Evolutionary conservation across 306 rosid genomes (phyloP), one percentile per base, ranked within the genome.

Genomic region (Corylus americana): DNA sequence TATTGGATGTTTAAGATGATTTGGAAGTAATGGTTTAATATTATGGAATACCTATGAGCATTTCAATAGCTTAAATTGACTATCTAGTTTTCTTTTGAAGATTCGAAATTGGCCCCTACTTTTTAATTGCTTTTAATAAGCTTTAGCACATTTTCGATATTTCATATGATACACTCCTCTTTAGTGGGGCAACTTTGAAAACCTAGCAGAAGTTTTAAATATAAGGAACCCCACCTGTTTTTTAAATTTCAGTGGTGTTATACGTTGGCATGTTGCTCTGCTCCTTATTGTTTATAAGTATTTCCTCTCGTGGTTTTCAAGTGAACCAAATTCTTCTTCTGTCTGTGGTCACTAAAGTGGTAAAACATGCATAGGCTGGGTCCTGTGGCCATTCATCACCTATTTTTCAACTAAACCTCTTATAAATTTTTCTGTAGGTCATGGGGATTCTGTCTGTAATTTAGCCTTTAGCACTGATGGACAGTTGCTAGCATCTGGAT

Each of bases 381-480:
- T 35, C 13, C 68, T 62, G 6, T 74, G 48, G n/a, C 55, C 25
- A 35, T 20, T 74, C 83, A 64, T 68, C n/a, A 39, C 8, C 77
- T 67, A 47, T 64, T 80, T 9, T 22, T 44, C 14, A 48, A 44
- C 45, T 57, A 53, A 67, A 37, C 66, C 58, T 37, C 55, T 64
- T 74, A n/a, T 51, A 55, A 4, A 70, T 71, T 78, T 64, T 39
- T 64, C 1, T 91, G 80, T 85, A 95, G 99, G 97, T 74, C 97
- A 92, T 83, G 84, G 49, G 55, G 94, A 95, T 75, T 90, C 98
- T 55, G 87, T 95, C 55, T 79, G 94, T 74, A 85, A 83, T 84
- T 82, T 95, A 89, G 92, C 92, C 50, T 95, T 89, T 85, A 95
- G 94, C 83, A 63, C 78, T 18, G 96, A 95, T 83, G 98, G 99